These are phyloP conservation scores for Aspergillus avenaceus DNA, from an alignment of 495 filamentous ascomycete species.

Conservation along the genomic window DNA sequence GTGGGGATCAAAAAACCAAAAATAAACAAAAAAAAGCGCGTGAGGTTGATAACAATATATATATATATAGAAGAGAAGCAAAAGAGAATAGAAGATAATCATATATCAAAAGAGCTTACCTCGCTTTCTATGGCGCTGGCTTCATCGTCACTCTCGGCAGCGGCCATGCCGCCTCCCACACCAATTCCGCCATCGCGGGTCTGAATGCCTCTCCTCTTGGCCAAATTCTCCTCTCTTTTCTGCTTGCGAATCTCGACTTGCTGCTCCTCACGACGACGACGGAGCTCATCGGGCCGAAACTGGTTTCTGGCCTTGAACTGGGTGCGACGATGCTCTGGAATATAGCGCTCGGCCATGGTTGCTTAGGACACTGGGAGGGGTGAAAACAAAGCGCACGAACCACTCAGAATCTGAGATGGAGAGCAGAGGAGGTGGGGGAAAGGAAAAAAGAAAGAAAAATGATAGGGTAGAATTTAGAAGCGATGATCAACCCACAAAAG, in stretches of 20 bases:
- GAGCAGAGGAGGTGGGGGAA: slow-evolving; percentile 25
- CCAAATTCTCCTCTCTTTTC: slow-evolving; percentile 97
- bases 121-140: slow-evolving; percentile 89
- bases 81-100: background rate
- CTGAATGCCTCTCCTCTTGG: slow-evolving; percentile 92
- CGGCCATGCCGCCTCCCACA: slow-evolving; percentile 80
- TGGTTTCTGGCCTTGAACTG: slow-evolving; percentile 98
- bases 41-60: background rate
- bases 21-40: background rate
- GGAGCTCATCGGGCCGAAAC: slow-evolving; percentile 98
- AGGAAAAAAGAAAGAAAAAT: slow-evolving; percentile 33
- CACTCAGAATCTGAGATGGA: slow-evolving; percentile 5
- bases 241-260: slow-evolving; percentile 98
- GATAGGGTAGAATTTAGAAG: slow-evolving; percentile 18
- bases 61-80: slow-evolving; percentile 1
- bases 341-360: slow-evolving; percentile 96
- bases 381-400: slow-evolving; percentile 32
- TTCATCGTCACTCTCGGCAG: slow-evolving; percentile 96
- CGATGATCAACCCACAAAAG: slow-evolving; percentile 6
- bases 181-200: slow-evolving; percentile 66
- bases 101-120: slow-evolving; percentile 62
- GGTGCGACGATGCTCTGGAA: slow-evolving; percentile 97
- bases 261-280: slow-evolving; percentile 96
- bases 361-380: slow-evolving; percentile 32
- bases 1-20: background rate